Percentiles rank a stretch among this genome's conserved stretches.
phyloP scores from a whole-genome alignment of 768 basidiomycete species.

The Russula dissimulans region DNA sequence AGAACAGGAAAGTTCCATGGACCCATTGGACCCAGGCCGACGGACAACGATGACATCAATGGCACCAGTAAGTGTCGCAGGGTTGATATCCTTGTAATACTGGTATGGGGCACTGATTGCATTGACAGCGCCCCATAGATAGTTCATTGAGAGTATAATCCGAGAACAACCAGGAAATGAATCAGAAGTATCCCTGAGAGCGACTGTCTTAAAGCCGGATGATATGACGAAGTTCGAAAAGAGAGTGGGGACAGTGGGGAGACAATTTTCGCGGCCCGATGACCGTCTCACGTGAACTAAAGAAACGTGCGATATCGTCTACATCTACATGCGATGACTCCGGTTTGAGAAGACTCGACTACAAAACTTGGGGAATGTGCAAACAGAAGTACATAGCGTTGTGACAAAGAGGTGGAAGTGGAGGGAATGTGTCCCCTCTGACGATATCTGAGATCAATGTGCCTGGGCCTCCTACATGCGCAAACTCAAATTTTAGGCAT shows the following conservation, averaged over 20 bases:
- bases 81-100: conserved; percentile 92
- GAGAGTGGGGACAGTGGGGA: too few species aligned
- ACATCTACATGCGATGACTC: too few species aligned
- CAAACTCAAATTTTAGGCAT: conserved; percentile 1
- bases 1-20: conserved; percentile 71
- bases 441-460: conserved; percentile 26
- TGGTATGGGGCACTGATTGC: conserved; percentile 82
- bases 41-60: conserved; percentile 98
- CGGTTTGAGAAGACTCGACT: too few species aligned
- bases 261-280: too few species aligned
- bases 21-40: conserved; percentile 53
- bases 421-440: background rate
- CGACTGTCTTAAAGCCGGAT: too few species aligned
- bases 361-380: background rate
- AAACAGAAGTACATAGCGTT: background rate
- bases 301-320: too few species aligned
- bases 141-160: conserved; percentile 51
- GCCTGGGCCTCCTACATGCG: conserved; percentile 38
- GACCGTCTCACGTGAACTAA: too few species aligned
- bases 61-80: conserved; percentile 93
- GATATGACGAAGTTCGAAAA: too few species aligned
- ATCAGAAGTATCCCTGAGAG: background rate
- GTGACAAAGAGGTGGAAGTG: background rate
- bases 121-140: conserved; percentile 76
- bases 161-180: background rate